Conservation (phyloP, 2,329 filamentous ascomycete genomes). For the Claviceps quebecensis region DNA sequence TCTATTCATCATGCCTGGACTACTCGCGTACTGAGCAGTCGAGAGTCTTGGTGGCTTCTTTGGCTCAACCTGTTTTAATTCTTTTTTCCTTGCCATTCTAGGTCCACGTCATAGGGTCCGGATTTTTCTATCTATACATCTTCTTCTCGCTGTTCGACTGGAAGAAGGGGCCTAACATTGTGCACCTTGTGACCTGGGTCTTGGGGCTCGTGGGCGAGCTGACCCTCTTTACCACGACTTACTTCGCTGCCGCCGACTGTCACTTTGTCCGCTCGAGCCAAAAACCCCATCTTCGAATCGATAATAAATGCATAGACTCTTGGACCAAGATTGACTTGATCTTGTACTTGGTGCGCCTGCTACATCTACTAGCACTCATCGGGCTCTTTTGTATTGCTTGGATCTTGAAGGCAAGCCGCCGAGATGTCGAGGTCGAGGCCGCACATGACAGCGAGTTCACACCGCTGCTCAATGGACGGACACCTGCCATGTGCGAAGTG, state of each 20-base stretch:
- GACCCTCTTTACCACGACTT: slow-evolving; percentile 53
- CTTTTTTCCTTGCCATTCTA: slow-evolving; percentile 23
- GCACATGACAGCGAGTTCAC: slow-evolving; percentile 41
- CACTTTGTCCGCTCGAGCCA: slow-evolving; percentile 41
- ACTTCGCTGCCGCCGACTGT: slow-evolving; percentile 51
- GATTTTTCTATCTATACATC: slow-evolving; percentile 77
- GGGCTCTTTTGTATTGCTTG: slow-evolving; percentile 30
- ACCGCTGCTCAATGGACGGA: slow-evolving; percentile 41
- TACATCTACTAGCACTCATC: slow-evolving; percentile 48
- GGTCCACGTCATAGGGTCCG: slow-evolving; percentile 74
- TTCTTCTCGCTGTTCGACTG: slow-evolving; percentile 79
- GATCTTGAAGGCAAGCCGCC: slow-evolving; percentile 25
- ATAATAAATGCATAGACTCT: slow-evolving; percentile 20
- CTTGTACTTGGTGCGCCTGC: slow-evolving; percentile 53
- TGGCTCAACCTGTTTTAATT: not conserved
- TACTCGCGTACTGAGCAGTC: too few relatives aligned
- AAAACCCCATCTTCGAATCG: slow-evolving; percentile 12
- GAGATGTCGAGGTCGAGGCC: slow-evolving; percentile 24
- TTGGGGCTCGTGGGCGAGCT: slow-evolving; percentile 60
- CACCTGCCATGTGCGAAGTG: slow-evolving; percentile 21
- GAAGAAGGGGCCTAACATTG: slow-evolving; percentile 62
- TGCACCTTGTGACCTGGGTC: slow-evolving; percentile 70
- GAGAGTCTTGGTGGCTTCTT: not conserved
- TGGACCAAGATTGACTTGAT: slow-evolving; percentile 44
- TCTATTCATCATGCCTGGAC: too few relatives aligned